Evolutionary conservation across 257 asterid species (phyloP).

Genomic region (Petunia secreta): DNA sequence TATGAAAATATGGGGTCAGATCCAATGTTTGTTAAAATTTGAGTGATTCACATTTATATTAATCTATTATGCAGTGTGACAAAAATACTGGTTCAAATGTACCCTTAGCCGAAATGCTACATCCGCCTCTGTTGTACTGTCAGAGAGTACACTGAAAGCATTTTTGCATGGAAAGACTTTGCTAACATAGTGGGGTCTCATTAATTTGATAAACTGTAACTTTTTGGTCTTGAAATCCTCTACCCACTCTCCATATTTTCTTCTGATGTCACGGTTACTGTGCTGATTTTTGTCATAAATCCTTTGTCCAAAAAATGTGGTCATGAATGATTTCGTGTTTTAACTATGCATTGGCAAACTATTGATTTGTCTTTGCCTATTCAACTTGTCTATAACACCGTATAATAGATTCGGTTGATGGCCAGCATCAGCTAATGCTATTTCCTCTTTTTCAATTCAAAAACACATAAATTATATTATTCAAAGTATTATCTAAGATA

Average conservation of each 20-base stretch:
- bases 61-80: too few species aligned
- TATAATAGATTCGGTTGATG: background rate
- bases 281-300: background rate
- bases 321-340: background rate
- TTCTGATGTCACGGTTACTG: conserved; percentile 6
- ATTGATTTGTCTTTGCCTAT: background rate
- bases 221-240: conserved; percentile 1
- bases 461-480: background rate
- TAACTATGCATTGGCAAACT: background rate
- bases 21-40: too few species aligned
- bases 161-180: background rate
- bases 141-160: background rate
- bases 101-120: too few species aligned
- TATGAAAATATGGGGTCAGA: too few species aligned
- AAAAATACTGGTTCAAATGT: too few species aligned
- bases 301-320: background rate
- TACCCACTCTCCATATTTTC: background rate
- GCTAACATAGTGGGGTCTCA: background rate
- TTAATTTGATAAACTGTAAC: conserved; percentile 16
- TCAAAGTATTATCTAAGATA: background rate
- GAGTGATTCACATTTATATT: too few species aligned
- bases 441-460: background rate
- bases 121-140: too few species aligned
- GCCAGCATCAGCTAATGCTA: background rate
- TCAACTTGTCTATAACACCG: background rate